Conservation (phyloP, 139 green algal genomes). For the Prasinococcaceae sp. region DNA sequence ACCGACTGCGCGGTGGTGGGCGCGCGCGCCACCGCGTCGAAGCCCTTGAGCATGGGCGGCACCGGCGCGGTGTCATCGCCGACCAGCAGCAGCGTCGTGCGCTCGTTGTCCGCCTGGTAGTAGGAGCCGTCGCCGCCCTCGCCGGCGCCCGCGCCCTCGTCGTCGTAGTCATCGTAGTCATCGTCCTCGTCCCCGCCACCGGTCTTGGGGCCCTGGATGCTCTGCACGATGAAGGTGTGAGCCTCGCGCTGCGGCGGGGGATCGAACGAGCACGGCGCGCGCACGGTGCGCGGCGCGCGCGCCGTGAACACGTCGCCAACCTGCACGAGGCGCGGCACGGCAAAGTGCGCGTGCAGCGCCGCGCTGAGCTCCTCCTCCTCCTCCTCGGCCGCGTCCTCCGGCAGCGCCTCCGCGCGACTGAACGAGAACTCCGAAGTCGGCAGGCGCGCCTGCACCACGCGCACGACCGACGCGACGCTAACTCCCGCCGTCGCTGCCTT, state of each 20-base stretch:
- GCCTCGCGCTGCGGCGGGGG: background rate
- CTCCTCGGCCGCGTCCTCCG: too few relatives aligned
- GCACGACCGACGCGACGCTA: too few relatives aligned
- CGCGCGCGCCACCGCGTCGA: background rate
- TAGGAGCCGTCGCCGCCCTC: background rate
- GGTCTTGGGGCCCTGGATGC: too few relatives aligned
- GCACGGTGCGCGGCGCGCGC: conserved; percentile 1
- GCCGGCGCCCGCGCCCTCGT: background rate
- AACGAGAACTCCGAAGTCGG: too few relatives aligned
- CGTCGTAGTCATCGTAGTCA: too few relatives aligned
- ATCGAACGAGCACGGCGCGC: background rate
- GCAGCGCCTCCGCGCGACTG: too few relatives aligned
- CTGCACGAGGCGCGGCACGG: conserved; percentile 8
- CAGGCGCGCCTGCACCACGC: too few relatives aligned
- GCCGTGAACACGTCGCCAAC: conserved; percentile 27
- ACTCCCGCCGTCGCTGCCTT: too few relatives aligned
- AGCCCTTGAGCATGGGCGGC: conserved; percentile 14
- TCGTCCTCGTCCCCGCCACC: too few relatives aligned
- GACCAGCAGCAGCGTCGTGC: conserved; percentile 17
- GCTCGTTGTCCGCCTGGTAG: background rate
- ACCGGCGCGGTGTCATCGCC: conserved; percentile 9
- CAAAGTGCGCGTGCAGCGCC: conserved; percentile 22
- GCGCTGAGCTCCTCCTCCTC: conserved; percentile 23
- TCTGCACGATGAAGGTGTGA: background rate
- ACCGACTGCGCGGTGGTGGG: background rate